Evolutionary conservation across 2,329 filamentous ascomycete species (phyloP).

Genomic region (Nemania diffusa): DNA sequence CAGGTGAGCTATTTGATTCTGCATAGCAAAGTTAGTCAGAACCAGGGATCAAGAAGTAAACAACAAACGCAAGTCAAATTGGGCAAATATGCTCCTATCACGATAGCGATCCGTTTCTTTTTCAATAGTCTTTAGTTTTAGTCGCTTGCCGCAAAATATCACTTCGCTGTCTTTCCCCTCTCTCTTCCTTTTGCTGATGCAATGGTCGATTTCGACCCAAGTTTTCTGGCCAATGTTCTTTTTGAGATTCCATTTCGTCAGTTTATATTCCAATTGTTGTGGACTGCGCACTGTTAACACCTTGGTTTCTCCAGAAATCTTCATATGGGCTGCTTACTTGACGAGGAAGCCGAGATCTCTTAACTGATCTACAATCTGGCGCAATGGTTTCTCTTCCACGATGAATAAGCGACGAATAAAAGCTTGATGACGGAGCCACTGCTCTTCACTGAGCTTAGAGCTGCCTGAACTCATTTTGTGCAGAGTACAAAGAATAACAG

Average conservation of each 20-base stretch:
- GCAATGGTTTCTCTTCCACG: neutral
- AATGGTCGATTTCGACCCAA: slow-evolving; percentile 8
- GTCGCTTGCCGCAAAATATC: slow-evolving; percentile 13
- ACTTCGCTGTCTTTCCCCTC: slow-evolving; percentile 16
- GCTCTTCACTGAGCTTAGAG: slow-evolving; percentile 1
- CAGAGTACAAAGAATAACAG: neutral
- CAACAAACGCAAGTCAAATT: neutral
- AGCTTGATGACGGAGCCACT: slow-evolving; percentile 9
- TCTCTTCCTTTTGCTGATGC: slow-evolving; percentile 1
- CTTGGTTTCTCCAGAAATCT: neutral
- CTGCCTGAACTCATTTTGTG: slow-evolving; percentile 1
- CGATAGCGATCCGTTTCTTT: slow-evolving; percentile 11
- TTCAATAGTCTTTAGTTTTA: slow-evolving; percentile 2
- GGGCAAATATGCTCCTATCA: slow-evolving; percentile 1
- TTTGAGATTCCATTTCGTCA: neutral
- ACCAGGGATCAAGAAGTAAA: neutral
- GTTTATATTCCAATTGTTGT: neutral
- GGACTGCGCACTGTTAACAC: neutral
- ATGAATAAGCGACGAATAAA: neutral
- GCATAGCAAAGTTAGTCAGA: neutral
- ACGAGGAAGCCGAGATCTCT: neutral
- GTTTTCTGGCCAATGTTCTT: neutral
- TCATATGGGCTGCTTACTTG: neutral
- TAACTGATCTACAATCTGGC: neutral
- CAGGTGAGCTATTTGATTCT: neutral